A percentile compares a stretch with the other conserved stretches of the same genome.
Evolutionary conservation across 2,329 filamentous ascomycete species (phyloP).

Genomic region (Cercospora sp.): DNA sequence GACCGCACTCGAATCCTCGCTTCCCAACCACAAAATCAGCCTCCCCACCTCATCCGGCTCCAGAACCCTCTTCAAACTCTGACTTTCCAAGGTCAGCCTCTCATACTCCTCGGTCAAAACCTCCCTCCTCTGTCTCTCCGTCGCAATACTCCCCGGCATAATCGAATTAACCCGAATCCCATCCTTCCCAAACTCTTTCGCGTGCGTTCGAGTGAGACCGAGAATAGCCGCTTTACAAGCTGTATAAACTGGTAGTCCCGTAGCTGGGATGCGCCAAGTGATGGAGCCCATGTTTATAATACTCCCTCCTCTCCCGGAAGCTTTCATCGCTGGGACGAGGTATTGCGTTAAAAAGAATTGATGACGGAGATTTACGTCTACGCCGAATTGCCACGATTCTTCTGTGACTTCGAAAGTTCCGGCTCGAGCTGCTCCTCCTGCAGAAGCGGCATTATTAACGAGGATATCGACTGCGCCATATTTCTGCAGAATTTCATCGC

Average conservation of each 20-base stretch:
- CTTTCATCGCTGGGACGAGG: conserved; percentile 60
- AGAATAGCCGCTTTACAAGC: conserved; percentile 34
- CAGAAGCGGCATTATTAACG: conserved; percentile 61
- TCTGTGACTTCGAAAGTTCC: conserved; percentile 61
- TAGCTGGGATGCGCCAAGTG: conserved; percentile 34
- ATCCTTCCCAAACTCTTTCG: conserved; percentile 34
- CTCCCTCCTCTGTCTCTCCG: conserved; percentile 37
- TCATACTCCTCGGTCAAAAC: conserved; percentile 36
- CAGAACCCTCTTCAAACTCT: conserved; percentile 37
- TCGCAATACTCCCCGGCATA: conserved; percentile 37
- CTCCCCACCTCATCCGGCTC: conserved; percentile 35
- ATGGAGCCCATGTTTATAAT: conserved; percentile 51
- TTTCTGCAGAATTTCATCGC: conserved; percentile 45
- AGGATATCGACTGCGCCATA: conserved; percentile 58
- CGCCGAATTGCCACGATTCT: conserved; percentile 61
- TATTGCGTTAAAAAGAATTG: conserved; percentile 62
- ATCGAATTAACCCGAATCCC: conserved; percentile 35
- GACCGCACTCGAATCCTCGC: conserved; percentile 36
- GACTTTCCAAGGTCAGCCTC: conserved; percentile 32
- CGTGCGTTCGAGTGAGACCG: conserved; percentile 34
- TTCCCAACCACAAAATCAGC: conserved; percentile 36
- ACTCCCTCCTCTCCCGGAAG: conserved; percentile 52
- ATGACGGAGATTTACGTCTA: conserved; percentile 66
- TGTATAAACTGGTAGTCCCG: conserved; percentile 33
- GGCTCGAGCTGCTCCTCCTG: conserved; percentile 60